phyloP scores from a whole-genome alignment of 1,139 yeast genomes.

The Debaryomyces udenii region DNA sequence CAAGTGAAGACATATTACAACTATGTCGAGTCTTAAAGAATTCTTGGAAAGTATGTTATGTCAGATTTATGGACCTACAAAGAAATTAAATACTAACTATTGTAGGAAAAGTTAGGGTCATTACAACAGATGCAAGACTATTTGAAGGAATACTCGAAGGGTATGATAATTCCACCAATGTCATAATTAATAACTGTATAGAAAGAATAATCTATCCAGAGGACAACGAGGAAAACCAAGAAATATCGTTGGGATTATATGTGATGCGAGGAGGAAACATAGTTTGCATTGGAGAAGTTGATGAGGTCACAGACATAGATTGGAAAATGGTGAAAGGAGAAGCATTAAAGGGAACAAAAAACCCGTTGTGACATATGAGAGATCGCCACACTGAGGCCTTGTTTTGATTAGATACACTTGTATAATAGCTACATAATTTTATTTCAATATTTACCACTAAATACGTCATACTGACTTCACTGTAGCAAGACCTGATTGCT shows the following conservation, averaged over 20 bases:
- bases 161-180: conserved; percentile 77
- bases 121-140: conserved; percentile 83
- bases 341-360: conserved; percentile 44
- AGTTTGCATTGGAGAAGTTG: conserved; percentile 75
- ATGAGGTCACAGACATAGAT: conserved; percentile 57
- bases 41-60: conserved; percentile 43
- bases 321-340: conserved; percentile 56
- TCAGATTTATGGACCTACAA: not conserved
- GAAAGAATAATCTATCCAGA: conserved; percentile 54
- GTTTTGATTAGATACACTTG: too few species aligned
- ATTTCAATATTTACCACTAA: conserved; percentile 1
- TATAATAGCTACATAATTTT: conserved; percentile 3
- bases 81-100: conserved; percentile 31
- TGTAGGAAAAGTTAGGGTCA: conserved; percentile 62
- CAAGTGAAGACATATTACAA: not conserved
- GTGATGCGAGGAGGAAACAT: conserved; percentile 82
- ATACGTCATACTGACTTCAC: conserved; percentile 29
- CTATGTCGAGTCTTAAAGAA: conserved; percentile 41
- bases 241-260: conserved; percentile 58
- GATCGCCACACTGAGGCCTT: too few species aligned
- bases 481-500: conserved; percentile 56
- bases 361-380: conserved; percentile 33
- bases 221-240: conserved; percentile 51
- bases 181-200: conserved; percentile 62
- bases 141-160: conserved; percentile 77